Conservation (phyloP, 139 green algal species). For the Chlamydomonas sp. region DNA sequence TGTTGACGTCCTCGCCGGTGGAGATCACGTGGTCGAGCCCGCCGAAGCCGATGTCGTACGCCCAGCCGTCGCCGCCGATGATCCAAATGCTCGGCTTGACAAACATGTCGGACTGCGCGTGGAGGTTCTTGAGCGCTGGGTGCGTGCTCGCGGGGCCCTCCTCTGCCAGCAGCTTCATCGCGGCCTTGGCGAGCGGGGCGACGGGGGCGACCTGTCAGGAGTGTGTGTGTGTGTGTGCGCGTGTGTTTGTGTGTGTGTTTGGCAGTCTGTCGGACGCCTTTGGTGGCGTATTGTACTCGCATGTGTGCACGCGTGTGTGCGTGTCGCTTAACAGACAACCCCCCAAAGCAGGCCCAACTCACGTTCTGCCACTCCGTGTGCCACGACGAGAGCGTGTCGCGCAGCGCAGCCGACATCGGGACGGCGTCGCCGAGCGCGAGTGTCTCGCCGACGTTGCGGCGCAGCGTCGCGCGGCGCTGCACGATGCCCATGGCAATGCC, state of each 20-base stretch:
- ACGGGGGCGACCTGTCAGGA: no score
- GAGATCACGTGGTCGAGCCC: slow-evolving; percentile 55
- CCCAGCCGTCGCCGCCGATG: slow-evolving; percentile 53
- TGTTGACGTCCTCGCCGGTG: slow-evolving; percentile 45
- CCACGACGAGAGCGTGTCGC: not conserved
- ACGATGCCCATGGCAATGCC: slow-evolving; percentile 45
- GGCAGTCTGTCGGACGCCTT: no score
- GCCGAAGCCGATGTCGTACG: slow-evolving; percentile 57
- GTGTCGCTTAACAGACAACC: no score
- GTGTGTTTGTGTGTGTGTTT: no score
- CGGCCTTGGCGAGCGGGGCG: slow-evolving; percentile 24
- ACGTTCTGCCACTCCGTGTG: slow-evolving; percentile 4
- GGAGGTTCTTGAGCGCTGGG: slow-evolving; percentile 7
- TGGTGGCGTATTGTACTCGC: no score
- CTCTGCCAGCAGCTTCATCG: slow-evolving; percentile 17
- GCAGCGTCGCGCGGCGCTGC: slow-evolving; percentile 35
- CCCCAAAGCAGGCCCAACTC: no score
- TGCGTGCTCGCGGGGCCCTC: no score
- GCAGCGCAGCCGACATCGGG: not conserved
- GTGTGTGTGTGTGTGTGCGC: no score
- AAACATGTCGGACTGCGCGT: slow-evolving; percentile 36
- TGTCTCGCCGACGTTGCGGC: slow-evolving; percentile 14
- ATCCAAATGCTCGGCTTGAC: slow-evolving; percentile 57
- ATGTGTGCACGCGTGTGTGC: slow-evolving; percentile 13
- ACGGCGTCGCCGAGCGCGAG: slow-evolving; percentile 6